Conservation (phyloP, 805 yeast genomes). For the Nakazawaea ernobii region DNA sequence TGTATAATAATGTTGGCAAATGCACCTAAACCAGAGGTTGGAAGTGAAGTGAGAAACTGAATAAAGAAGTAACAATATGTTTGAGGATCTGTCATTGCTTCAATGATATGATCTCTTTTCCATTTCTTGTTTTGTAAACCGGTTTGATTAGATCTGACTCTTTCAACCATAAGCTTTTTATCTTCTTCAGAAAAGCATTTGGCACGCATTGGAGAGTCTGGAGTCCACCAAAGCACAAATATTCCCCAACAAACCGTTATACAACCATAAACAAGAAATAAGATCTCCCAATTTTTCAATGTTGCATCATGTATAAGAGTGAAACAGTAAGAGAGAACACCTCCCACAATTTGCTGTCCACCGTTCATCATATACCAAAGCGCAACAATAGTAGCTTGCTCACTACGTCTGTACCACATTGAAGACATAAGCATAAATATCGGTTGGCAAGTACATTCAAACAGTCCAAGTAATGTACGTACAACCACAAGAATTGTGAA, state of each 20-base stretch:
- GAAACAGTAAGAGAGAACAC: constrained; percentile 26
- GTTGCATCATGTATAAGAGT: constrained; percentile 20
- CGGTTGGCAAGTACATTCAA: constrained; percentile 39
- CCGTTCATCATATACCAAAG: constrained; percentile 41
- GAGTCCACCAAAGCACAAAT: constrained; percentile 14
- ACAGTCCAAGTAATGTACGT: constrained; percentile 47
- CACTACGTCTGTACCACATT: constrained; percentile 40
- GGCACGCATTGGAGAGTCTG: constrained; percentile 30
- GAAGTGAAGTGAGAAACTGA: constrained; percentile 21
- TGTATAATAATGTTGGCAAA: constrained; percentile 23
- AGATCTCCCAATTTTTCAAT: constrained; percentile 43
- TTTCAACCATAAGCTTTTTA: constrained; percentile 22
- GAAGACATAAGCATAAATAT: constrained; percentile 40
- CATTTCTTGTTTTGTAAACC: constrained; percentile 27
- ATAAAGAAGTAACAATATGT: constrained; percentile 21
- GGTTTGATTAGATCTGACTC: constrained; percentile 26
- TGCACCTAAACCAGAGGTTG: constrained; percentile 27
- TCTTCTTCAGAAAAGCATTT: constrained; percentile 32
- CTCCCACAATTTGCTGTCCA: constrained; percentile 23
- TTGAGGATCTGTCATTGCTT: constrained; percentile 19
- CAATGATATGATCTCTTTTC: constrained; percentile 22
- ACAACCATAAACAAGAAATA: constrained; percentile 50
- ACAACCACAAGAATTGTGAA: constrained; percentile 40
- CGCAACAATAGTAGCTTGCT: constrained; percentile 46
- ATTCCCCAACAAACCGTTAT: constrained; percentile 32